phyloP scores from a whole-genome alignment of 2,329 filamentous ascomycete genomes.

The Aspergillus ruber region DNA sequence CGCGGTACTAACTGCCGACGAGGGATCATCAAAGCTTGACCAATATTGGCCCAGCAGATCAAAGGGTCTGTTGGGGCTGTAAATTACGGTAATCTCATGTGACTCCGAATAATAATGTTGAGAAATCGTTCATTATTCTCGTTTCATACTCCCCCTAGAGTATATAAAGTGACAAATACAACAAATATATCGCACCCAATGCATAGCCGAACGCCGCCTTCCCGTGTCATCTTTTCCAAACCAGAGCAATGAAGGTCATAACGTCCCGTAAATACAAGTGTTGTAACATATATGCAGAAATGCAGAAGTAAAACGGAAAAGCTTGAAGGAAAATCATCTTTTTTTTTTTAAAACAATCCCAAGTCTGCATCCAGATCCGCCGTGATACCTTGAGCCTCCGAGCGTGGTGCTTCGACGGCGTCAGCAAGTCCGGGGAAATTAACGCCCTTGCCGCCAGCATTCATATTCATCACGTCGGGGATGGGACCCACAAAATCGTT shows the following conservation, averaged over 20 bases:
- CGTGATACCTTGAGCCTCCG: conserved; percentile 6
- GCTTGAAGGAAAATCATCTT: neutral
- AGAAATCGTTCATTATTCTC: conserved; percentile 5
- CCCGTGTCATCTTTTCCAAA: neutral
- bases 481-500: conserved; percentile 1
- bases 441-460: conserved; percentile 10
- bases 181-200: too few relatives aligned
- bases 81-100: neutral
- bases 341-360: conserved; percentile 7
- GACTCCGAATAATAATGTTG: neutral
- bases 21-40: too few relatives aligned
- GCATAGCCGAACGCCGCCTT: too few relatives aligned
- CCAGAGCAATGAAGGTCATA: neutral
- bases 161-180: conserved; percentile 1
- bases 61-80: too few relatives aligned
- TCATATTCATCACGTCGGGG: conserved; percentile 11
- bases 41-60: too few relatives aligned
- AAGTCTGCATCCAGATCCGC: conserved; percentile 16
- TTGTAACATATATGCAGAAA: neutral
- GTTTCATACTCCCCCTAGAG: conserved; percentile 6
- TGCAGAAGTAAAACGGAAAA: neutral
- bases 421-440: conserved; percentile 5
- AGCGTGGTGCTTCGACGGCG: conserved; percentile 4
- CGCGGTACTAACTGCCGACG: too few relatives aligned
- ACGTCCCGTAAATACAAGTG: conserved; percentile 1